Percentiles rank a stretch among this genome's conserved stretches.
Evolutionary conservation across 1,284 basidiomycete species (phyloP).

Genomic region (Malassezia caprae): DNA sequence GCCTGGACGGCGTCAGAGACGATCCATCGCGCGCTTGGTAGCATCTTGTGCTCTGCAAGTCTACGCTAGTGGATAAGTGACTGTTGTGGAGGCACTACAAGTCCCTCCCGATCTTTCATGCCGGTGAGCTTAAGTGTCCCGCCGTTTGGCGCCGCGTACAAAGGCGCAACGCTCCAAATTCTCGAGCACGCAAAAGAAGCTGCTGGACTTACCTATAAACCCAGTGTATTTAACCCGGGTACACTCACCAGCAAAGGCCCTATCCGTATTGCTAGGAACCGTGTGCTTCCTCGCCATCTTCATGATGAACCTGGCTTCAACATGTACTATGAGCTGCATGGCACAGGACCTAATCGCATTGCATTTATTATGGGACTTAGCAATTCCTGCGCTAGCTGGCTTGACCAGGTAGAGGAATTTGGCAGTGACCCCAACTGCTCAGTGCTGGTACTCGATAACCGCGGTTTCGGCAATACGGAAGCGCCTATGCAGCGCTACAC

Average conservation of each 20-base stretch:
- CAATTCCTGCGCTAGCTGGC: slow-evolving; percentile 48
- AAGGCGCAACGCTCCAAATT: slow-evolving; percentile 25
- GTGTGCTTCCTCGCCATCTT: slow-evolving; percentile 17
- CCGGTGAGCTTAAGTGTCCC: background rate
- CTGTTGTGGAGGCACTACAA: background rate
- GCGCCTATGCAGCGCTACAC: slow-evolving; percentile 52
- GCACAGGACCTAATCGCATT: slow-evolving; percentile 29
- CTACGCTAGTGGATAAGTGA: background rate
- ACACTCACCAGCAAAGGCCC: slow-evolving; percentile 25
- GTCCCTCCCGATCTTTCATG: background rate
- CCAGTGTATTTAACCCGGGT: slow-evolving; percentile 38
- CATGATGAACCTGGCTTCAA: slow-evolving; percentile 25
- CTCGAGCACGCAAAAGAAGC: slow-evolving; percentile 21
- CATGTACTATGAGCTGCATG: slow-evolving; percentile 48
- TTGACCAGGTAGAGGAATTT: slow-evolving; percentile 48
- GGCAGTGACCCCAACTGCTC: slow-evolving; percentile 50
- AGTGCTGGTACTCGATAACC: slow-evolving; percentile 72
- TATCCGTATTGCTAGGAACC: slow-evolving; percentile 19
- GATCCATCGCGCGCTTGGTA: background rate
- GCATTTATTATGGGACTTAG: slow-evolving; percentile 48
- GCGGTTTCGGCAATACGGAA: slow-evolving; percentile 70
- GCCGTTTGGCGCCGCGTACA: slow-evolving; percentile 38
- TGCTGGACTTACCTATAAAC: slow-evolving; percentile 24
- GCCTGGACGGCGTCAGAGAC: slow-evolving; percentile 9
- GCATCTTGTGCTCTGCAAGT: background rate